Evolutionary conservation across 2,329 filamentous ascomycete species (phyloP), one percentile per base, ranked within the genome.

Genomic region (Arthrobotrys musiformis): DNA sequence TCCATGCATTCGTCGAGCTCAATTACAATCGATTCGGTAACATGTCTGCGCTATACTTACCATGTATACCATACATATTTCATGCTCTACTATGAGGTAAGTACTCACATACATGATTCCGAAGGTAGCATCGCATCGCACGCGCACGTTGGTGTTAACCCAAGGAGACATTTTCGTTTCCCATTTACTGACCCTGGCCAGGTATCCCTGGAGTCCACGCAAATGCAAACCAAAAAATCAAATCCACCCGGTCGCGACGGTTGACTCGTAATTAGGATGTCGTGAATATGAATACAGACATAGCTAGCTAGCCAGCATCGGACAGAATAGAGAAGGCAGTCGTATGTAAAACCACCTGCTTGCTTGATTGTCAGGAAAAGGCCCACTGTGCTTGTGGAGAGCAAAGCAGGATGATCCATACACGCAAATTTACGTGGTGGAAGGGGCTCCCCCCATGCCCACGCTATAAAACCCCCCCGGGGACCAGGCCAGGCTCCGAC

Each of bases 391-490:
- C 40, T 70, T n/a, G 67, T 63, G 62, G 70, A 46, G 70, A 54
- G 52, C 52, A 50, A n/a, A 56, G 62, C 54, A 67, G 70, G 70
- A 67, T 74, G 70, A 74, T 62, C 70, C 70, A 68, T 68, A 67
- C 70, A 68, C 46, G 54, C 70, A 74, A 74, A 74, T 74, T 74
- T 68, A 61, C 70, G 62, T 74, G 69, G 69, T 56, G 70, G 54
- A 73, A 50, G 68, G 68, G 60, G 56, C 52, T 63, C 35, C 37
- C 22, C 52, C n/a, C 48, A n/a, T 52, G 48, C 48, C 26, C 33
- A 13, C 7, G 8, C 11, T 13, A 37, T 13, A 33, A 9, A 33
- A 37, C 33, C 48, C 24, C 46, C 48, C 50, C 15, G 28, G 28
- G 26, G 69, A 37, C 50, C 50, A 19, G 50, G n/a, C 50, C 50